These are phyloP conservation scores for Leishmania major DNA, from an alignment of 208 protist species.

Conservation along the genomic window DNA sequence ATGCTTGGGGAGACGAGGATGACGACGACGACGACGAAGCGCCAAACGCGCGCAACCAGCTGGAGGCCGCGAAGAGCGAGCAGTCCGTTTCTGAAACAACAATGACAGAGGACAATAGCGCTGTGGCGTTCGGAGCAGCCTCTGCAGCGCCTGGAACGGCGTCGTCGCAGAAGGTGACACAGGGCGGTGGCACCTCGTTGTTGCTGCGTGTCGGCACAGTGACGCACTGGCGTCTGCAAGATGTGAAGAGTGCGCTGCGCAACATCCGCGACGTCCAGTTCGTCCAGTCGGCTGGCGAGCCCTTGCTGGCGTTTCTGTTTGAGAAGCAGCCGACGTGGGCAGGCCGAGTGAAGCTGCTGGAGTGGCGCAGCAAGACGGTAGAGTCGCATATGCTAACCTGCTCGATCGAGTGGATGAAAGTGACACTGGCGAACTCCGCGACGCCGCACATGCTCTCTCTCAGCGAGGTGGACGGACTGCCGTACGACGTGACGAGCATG, in stretches of 20 bases:
- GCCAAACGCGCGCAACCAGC: not conserved
- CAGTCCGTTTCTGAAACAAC: too few relatives aligned
- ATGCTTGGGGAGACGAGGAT: conserved; percentile 86
- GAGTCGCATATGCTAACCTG: conserved; percentile 82
- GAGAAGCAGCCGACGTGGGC: conserved; percentile 83
- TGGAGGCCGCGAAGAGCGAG: not conserved
- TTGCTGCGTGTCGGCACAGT: conserved; percentile 48
- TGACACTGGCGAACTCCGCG: conserved; percentile 43
- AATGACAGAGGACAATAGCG: too few relatives aligned
- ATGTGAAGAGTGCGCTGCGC: conserved; percentile 53
- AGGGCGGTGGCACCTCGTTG: conserved; percentile 10
- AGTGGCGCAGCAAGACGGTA: conserved; percentile 79
- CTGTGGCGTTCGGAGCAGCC: not conserved
- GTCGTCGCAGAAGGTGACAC: not conserved
- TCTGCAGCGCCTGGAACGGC: not conserved
- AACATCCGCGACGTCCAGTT: conserved; percentile 91
- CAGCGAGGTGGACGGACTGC: conserved; percentile 80
- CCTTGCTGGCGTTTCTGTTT: conserved; percentile 78
- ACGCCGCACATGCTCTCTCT: conserved; percentile 65
- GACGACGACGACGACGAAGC: conserved; percentile 47
- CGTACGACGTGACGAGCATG: conserved; percentile 85
- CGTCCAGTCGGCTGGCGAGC: conserved; percentile 77
- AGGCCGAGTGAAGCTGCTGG: conserved; percentile 78
- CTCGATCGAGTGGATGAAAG: conserved; percentile 75
- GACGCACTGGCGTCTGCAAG: conserved; percentile 40